phyloP scores from a whole-genome alignment of 441 rosid genomes.

The Populus hybrid region DNA sequence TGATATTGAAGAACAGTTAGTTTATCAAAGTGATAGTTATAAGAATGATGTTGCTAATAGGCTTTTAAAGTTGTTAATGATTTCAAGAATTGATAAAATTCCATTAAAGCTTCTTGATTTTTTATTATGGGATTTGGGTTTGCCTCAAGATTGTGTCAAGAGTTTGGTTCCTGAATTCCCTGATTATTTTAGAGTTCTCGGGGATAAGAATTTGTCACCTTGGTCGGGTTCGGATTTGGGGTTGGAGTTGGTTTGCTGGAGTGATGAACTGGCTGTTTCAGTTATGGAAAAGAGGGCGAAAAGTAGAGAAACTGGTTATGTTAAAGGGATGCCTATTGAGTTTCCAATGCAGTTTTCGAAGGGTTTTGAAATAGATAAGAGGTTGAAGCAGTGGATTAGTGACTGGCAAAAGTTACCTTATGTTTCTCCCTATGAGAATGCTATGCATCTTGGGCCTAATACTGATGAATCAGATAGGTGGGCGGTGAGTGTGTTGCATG shows the following conservation, averaged over 20 bases:
- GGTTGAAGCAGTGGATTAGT: conserved; percentile 63
- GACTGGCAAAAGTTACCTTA: conserved; percentile 90
- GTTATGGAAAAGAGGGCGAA: conserved; percentile 53
- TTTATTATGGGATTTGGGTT: conserved; percentile 76
- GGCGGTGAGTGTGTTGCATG: conserved; percentile 69
- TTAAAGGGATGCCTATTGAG: conserved; percentile 47
- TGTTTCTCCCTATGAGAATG: conserved; percentile 74
- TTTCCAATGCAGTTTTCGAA: conserved; percentile 58
- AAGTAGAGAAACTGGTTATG: conserved; percentile 25
- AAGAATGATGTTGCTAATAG: conserved; percentile 60
- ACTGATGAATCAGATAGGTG: conserved; percentile 84
- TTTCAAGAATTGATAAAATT: conserved; percentile 51
- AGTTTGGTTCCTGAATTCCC: conserved; percentile 70
- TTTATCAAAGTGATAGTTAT: conserved; percentile 68
- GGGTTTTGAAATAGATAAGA: conserved; percentile 71
- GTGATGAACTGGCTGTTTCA: conserved; percentile 55
- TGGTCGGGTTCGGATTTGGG: conserved; percentile 32
- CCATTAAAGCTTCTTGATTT: conserved; percentile 56
- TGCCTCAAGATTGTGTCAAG: conserved; percentile 51
- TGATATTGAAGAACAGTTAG: conserved; percentile 77
- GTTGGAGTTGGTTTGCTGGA: conserved; percentile 85
- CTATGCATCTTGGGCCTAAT: conserved; percentile 49
- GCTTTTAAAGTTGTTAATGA: conserved; percentile 73
- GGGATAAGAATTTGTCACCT: conserved; percentile 3
- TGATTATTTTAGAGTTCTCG: conserved; percentile 61